Evolutionary conservation across 345 rosid species (phyloP).

Genomic region (Hypericum androsaemum): DNA sequence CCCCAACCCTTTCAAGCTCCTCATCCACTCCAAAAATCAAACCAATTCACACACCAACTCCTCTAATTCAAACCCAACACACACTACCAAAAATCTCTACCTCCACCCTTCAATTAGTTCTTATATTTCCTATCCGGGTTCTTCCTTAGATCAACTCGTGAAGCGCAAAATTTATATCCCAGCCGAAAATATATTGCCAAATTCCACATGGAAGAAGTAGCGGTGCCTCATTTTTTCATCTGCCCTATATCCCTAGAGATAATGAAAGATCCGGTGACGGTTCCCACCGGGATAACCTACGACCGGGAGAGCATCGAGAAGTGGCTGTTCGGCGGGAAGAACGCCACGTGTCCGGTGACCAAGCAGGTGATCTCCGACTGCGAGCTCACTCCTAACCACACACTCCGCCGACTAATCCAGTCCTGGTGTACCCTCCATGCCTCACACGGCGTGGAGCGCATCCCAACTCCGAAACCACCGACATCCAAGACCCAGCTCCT

Average conservation of each 20-base stretch:
- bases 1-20: not conserved
- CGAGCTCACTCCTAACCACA: conserved; percentile 81
- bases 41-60: conserved; percentile 24
- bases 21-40: conserved; percentile 19
- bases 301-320: conserved; percentile 59
- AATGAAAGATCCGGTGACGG: conserved; percentile 68
- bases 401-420: conserved; percentile 75
- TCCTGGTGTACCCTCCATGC: conserved; percentile 90
- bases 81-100: conserved; percentile 9
- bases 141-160: not conserved
- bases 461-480: conserved; percentile 82
- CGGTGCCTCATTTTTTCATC: conserved; percentile 49
- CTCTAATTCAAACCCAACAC: conserved; percentile 8
- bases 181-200: not conserved
- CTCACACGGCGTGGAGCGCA: conserved; percentile 63
- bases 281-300: conserved; percentile 58
- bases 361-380: conserved; percentile 43
- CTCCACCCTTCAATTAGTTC: not conserved
- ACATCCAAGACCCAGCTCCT: conserved; percentile 42
- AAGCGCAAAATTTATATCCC: too few species aligned
- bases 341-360: conserved; percentile 56
- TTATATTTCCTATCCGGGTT: conserved; percentile 10
- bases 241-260: conserved; percentile 67
- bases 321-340: conserved; percentile 51
- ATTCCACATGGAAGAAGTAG: conserved; percentile 47